Evolutionary conservation across 192 early-diverging fungal genomes (phyloP).

Genomic region (Thamnidium elegans): DNA sequence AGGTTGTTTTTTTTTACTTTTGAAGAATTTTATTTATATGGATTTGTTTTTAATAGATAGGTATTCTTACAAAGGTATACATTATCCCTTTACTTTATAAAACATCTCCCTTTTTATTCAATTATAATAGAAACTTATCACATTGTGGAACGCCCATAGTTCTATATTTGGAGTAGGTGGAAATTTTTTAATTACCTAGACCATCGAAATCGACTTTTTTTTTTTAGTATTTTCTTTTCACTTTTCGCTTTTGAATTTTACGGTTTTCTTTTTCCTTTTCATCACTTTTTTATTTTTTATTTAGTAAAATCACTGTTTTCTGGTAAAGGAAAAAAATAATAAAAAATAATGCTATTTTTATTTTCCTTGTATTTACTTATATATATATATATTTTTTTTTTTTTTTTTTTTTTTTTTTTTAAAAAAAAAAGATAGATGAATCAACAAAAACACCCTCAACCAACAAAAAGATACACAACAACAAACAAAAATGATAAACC

Average conservation of each 20-base stretch:
- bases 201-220: no score
- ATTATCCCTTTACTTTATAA: not conserved
- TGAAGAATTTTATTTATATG: not conserved
- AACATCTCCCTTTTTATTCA: not conserved
- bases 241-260: not conserved
- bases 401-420: no score
- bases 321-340: not conserved
- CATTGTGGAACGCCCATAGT: no score
- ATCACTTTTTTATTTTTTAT: not conserved
- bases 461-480: no score
- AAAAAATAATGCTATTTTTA: not conserved
- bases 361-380: no score
- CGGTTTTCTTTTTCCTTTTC: not conserved
- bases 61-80: no score
- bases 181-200: no score
- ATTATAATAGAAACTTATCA: not conserved
- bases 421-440: not conserved
- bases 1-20: not conserved
- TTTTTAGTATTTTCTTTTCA: not conserved
- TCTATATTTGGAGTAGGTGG: no score
- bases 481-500: conserved; percentile 1
- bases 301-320: not conserved
- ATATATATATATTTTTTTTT: not conserved
- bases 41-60: no score
- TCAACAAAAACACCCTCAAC: not conserved